A percentile compares a stretch with the other conserved stretches of the same genome.
These are phyloP conservation scores for Fusarium kyushuense DNA, from an alignment of 2,329 filamentous ascomycete genomes.

Conservation along the genomic window DNA sequence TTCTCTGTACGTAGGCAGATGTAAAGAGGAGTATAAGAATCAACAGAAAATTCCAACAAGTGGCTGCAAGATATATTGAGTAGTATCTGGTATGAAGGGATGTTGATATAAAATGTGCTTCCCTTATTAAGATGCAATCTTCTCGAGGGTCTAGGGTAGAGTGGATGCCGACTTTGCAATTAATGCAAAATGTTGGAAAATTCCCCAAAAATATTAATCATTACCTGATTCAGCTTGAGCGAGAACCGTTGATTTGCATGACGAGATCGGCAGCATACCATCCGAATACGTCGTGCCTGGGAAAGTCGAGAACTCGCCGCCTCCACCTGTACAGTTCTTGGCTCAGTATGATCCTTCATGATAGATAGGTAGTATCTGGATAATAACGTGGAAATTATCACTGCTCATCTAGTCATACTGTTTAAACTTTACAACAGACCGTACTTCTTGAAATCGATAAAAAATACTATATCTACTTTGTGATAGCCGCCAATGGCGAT, in stretches of 20 bases:
- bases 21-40: background rate
- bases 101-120: background rate
- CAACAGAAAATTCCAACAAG: background rate
- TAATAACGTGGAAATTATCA: background rate
- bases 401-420: background rate
- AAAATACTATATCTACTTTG: conserved; percentile 1
- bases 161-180: background rate
- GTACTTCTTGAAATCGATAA: background rate
- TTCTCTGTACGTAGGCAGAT: conserved; percentile 1
- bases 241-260: conserved; percentile 35
- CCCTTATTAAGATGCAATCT: background rate
- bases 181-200: background rate
- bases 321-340: conserved; percentile 12
- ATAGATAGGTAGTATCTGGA: background rate
- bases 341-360: conserved; percentile 3
- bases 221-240: conserved; percentile 27
- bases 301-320: conserved; percentile 33
- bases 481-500: conserved; percentile 17
- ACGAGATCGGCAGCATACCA: conserved; percentile 24
- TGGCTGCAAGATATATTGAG: background rate
- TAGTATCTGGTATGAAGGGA: background rate
- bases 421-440: background rate
- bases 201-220: conserved; percentile 21
- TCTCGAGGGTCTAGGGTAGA: conserved; percentile 11
- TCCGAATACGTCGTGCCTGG: conserved; percentile 23